These are phyloP conservation scores for Sporopachydermia quercuum DNA, from an alignment of 805 yeast species.

Conservation along the genomic window DNA sequence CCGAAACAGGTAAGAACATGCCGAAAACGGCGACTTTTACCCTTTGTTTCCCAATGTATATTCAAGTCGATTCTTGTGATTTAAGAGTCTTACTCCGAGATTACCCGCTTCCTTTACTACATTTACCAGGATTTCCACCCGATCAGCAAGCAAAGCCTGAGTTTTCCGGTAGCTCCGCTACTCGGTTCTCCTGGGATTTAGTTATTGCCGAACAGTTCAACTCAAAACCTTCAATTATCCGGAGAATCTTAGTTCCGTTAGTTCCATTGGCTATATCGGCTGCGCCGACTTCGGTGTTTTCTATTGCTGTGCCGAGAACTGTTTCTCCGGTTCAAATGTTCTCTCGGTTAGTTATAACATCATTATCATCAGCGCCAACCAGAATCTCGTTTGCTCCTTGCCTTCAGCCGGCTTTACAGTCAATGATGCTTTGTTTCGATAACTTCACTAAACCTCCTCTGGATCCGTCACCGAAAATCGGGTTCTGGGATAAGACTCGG, in stretches of 20 bases:
- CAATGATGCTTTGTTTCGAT: slow-evolving; percentile 62
- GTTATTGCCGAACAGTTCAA: slow-evolving; percentile 54
- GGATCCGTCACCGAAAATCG: slow-evolving; percentile 73
- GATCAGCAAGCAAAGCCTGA: slow-evolving; percentile 17
- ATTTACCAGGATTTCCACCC: slow-evolving; percentile 41
- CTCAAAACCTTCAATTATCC: slow-evolving; percentile 32
- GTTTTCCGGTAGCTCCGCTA: slow-evolving; percentile 16
- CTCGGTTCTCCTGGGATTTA: slow-evolving; percentile 42
- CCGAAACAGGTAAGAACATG: slow-evolving; percentile 68
- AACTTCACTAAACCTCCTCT: slow-evolving; percentile 80
- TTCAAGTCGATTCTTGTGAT: slow-evolving; percentile 45
- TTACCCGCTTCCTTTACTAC: slow-evolving; percentile 71
- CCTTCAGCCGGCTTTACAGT: slow-evolving; percentile 72
- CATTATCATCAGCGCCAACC: slow-evolving; percentile 42
- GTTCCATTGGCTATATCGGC: slow-evolving; percentile 27
- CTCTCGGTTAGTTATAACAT: slow-evolving; percentile 40
- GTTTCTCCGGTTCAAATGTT: slow-evolving; percentile 61
- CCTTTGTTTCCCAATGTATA: slow-evolving; percentile 45
- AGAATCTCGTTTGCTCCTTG: slow-evolving; percentile 76
- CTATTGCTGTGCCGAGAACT: slow-evolving; percentile 46
- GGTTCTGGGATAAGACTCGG: slow-evolving; percentile 87
- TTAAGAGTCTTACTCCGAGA: slow-evolving; percentile 63
- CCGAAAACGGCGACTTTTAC: slow-evolving; percentile 61
- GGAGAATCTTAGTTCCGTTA: slow-evolving; percentile 49
- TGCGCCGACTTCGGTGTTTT: slow-evolving; percentile 7